Conservation (phyloP, 2,329 filamentous ascomycete genomes). For the Furcasterigmium sp. region DNA sequence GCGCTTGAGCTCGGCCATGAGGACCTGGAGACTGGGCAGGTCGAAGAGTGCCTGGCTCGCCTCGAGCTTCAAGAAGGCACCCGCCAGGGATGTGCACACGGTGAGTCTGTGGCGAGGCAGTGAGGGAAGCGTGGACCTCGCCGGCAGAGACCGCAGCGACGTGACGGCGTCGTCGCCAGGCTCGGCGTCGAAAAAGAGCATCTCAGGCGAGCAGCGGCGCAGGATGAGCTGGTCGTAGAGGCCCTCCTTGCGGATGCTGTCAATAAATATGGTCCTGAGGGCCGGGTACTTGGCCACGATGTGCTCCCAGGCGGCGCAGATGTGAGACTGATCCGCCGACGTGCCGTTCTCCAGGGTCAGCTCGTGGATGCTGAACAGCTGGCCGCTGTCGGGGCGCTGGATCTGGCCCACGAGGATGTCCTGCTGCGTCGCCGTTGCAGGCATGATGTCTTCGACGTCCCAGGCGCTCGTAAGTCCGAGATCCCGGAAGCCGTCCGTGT, state of each 20-base stretch:
- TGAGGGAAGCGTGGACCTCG: constrained; percentile 26
- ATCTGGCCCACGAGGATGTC: constrained; percentile 42
- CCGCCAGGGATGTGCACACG: constrained; percentile 38
- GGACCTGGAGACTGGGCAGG: constrained; percentile 32
- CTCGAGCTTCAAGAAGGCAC: constrained; percentile 43
- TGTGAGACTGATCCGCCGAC: constrained; percentile 33
- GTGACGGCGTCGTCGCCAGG: constrained; percentile 29
- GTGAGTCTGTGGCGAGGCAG: constrained; percentile 45
- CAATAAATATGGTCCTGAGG: constrained; percentile 46
- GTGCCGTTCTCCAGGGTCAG: constrained; percentile 30
- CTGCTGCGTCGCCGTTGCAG: constrained; percentile 42
- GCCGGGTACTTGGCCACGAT: constrained; percentile 39
- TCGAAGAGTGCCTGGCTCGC: constrained; percentile 47
- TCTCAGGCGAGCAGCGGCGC: constrained; percentile 39
- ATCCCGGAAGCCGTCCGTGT: constrained; percentile 31
- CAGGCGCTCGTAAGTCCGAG: constrained; percentile 33
- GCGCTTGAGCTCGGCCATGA: constrained; percentile 41
- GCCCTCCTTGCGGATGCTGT: constrained; percentile 41
- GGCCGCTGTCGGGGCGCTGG: constrained; percentile 32
- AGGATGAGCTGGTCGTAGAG: constrained; percentile 47
- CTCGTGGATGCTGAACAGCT: constrained; percentile 42
- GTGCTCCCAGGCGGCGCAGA: constrained; percentile 45
- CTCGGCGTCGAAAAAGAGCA: constrained; percentile 47
- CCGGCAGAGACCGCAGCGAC: constrained; percentile 35
- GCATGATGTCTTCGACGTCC: constrained; percentile 44